Percentiles rank a stretch among this genome's conserved stretches.
Conservation (phyloP, 768 basidiomycete species). For the Lactarius tabidus region DNA sequence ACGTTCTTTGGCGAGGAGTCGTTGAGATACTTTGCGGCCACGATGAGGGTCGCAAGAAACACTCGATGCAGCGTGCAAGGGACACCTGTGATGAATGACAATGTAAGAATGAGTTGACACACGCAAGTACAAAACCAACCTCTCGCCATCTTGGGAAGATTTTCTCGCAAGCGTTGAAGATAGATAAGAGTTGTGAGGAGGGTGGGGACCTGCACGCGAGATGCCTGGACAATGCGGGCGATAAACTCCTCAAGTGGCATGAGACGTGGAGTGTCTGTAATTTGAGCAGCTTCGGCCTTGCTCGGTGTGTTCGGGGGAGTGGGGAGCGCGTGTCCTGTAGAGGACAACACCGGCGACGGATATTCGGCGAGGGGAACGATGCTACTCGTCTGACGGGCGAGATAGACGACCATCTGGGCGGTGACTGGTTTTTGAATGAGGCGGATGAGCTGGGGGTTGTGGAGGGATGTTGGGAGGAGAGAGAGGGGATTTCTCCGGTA, state of each 20-base stretch:
- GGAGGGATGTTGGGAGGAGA: conserved; percentile 67
- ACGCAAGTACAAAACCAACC: conserved; percentile 45
- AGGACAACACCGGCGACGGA: conserved; percentile 28
- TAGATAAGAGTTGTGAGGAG: conserved; percentile 89
- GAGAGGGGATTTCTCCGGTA: conserved; percentile 68
- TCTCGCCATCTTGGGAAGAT: conserved; percentile 79
- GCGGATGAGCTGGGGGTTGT: conserved; percentile 76
- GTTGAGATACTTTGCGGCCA: conserved; percentile 95
- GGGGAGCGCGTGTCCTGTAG: conserved; percentile 40
- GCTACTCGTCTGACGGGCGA: conserved; percentile 72
- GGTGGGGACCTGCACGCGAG: conserved; percentile 88
- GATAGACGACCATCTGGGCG: conserved; percentile 79
- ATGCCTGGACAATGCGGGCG: conserved; percentile 66
- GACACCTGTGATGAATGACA: conserved; percentile 45
- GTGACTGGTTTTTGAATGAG: conserved; percentile 78
- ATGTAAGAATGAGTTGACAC: conserved; percentile 3
- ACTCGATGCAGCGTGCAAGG: conserved; percentile 93
- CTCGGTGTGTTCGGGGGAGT: conserved; percentile 69
- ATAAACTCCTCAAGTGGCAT: conserved; percentile 85
- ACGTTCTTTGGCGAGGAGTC: conserved; percentile 94
- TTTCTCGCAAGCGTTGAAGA: conserved; percentile 78
- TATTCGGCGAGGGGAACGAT: conserved; percentile 71
- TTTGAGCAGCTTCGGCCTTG: conserved; percentile 39
- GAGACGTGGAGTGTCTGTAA: conserved; percentile 35
- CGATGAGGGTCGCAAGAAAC: conserved; percentile 93